A percentile compares a stretch with the other conserved stretches of the same genome.
Conservation (phyloP, 345 rosid genomes). For the Aurinia saxatilis region DNA sequence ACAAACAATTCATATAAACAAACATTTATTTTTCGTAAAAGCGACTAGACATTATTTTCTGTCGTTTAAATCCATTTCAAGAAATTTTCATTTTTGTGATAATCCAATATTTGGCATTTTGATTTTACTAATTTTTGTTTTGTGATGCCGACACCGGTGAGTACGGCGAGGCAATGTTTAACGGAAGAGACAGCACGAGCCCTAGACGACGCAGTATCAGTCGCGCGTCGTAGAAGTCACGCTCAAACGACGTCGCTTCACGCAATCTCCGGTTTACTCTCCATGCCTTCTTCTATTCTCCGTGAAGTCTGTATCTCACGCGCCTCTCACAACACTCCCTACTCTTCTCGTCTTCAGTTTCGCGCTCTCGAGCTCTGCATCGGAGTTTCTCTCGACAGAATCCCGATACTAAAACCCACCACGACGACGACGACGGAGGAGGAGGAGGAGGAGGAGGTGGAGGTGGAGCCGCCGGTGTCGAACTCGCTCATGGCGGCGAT, state of each 20-base stretch:
- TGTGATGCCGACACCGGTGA: constrained; percentile 65
- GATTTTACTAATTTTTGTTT: not conserved
- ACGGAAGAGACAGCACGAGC: constrained; percentile 64
- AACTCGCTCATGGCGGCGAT: constrained; percentile 94
- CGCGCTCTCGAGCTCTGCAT: constrained; percentile 59
- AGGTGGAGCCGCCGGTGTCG: constrained; percentile 49
- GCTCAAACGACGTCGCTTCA: constrained; percentile 69
- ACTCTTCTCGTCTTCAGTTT: constrained; percentile 48
- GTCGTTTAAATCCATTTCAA: no score
- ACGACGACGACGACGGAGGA: not conserved
- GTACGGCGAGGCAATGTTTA: constrained; percentile 50
- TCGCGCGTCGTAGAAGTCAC: constrained; percentile 57
- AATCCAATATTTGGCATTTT: not conserved
- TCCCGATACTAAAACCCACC: constrained; percentile 42
- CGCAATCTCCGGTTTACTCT: constrained; percentile 50
- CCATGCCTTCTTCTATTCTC: constrained; percentile 47
- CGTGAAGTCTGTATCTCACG: constrained; percentile 56
- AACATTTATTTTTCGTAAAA: constrained; percentile 12
- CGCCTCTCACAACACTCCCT: constrained; percentile 34
- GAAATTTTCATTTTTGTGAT: no score
- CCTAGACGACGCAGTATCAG: constrained; percentile 54
- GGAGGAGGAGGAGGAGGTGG: constrained; percentile 21
- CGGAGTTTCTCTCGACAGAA: constrained; percentile 56
- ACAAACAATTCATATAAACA: not conserved
- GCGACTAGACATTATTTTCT: constrained; percentile 16